Conservation (phyloP, 495 filamentous ascomycete genomes). For the Aspergillus indologenus region DNA sequence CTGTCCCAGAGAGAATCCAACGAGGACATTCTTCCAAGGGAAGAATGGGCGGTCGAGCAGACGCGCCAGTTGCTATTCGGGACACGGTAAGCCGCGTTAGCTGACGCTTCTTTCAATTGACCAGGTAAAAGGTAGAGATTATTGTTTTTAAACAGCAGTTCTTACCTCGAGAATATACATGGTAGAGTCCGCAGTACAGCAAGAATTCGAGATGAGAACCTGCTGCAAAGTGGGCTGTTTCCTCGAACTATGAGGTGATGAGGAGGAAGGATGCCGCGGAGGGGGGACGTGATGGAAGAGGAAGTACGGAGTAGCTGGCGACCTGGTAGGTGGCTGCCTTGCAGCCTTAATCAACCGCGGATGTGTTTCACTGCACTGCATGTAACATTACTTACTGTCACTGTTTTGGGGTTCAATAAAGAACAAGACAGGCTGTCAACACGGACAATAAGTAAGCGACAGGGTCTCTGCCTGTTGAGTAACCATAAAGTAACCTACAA, state of each 20-base stretch:
- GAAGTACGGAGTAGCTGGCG: neutral
- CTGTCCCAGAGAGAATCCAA: conserved; percentile 87
- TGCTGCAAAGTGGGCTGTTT: conserved; percentile 30
- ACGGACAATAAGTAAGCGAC: neutral
- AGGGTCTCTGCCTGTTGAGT: no score
- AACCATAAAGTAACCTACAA: no score
- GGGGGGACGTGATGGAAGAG: neutral
- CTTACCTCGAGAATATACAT: conserved; percentile 49
- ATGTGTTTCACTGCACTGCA: no score
- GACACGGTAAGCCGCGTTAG: conserved; percentile 15
- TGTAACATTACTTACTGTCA: no score
- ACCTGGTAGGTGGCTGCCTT: neutral
- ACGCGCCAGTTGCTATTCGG: conserved; percentile 71
- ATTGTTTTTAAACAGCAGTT: neutral
- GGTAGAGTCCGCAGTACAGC: conserved; percentile 25
- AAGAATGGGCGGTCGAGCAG: conserved; percentile 87
- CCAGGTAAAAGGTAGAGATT: neutral
- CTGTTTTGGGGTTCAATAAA: neutral
- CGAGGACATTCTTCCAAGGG: conserved; percentile 95
- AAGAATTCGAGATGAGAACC: conserved; percentile 21
- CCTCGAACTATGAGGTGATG: conserved; percentile 2
- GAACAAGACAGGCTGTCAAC: neutral
- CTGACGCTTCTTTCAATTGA: neutral
- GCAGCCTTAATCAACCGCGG: conserved; percentile 7
- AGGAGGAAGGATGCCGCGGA: conserved; percentile 5